Base-by-base conservation (phyloP, 768 basidiomycete species). In the Calocybe gangraenosa region DNA sequence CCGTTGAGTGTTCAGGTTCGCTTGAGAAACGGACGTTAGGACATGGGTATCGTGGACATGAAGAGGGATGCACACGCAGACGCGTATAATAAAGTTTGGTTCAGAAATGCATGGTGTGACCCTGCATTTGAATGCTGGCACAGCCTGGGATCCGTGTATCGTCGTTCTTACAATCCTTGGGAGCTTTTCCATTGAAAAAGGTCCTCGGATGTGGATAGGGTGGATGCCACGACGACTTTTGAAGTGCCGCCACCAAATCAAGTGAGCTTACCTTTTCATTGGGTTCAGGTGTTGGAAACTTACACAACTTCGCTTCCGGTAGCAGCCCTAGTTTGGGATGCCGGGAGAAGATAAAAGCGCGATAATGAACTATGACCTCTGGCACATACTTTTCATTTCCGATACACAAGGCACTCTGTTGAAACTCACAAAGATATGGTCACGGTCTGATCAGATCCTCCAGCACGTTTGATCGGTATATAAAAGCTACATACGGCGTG, bases 381-480 rank as follows among this genome's bases (percentile, higher is more conserved):
- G 8, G 22, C 39, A 42, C 39, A 21, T 17, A 40, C 31, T 13
- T 22, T 49, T 51, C 50, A 54, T 54, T 46, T 57, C 55, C 55
- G 53, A 52, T 31, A 10, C n/a, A 13, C 19, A 47, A 53, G 42
- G 50, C 41, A 25, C 37, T 10, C 23, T 37, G 30, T 19, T 14
- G 9, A 23, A 4, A 10, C 25, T 23, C 9, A 38, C 18, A 15
- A 1, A 23, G 11, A 39, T 8, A 4, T n/a, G n/a, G n/a, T n/a
- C n/a, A n/a, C n/a, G n/a, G n/a, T n/a, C n/a, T n/a, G n/a, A n/a
- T n/a, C n/a, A n/a, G n/a, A n/a, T n/a, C n/a, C n/a, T n/a, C n/a
- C n/a, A n/a, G n/a, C n/a, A n/a, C n/a, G n/a, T n/a, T n/a, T n/a
- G n/a, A n/a, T n/a, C n/a, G n/a, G n/a, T n/a, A n/a, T n/a, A n/a